A percentile compares a stretch with the other conserved stretches of the same genome.
Evolutionary conservation across 179 eudicot genomes (phyloP).

Genomic region (Beta lomatogona): DNA sequence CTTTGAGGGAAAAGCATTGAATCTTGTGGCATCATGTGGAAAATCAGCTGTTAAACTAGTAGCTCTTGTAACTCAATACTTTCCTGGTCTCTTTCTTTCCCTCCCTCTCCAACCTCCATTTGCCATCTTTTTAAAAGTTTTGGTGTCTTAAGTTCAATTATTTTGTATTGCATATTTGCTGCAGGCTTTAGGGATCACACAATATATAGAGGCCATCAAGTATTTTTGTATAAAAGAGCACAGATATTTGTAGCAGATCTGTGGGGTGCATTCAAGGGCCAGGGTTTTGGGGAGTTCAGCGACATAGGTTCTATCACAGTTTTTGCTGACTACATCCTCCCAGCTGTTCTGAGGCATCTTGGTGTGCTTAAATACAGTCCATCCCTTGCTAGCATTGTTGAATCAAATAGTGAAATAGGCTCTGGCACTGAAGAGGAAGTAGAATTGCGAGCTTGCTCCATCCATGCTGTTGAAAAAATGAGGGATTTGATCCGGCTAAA

Average conservation of each 20-base stretch:
- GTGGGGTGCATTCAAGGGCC: conserved; percentile 90
- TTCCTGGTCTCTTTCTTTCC: conserved; percentile 57
- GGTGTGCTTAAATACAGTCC: conserved; percentile 68
- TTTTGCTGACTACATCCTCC: conserved; percentile 92
- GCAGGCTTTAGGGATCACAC: conserved; percentile 88
- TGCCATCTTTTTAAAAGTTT: background rate
- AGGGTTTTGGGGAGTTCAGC: conserved; percentile 70
- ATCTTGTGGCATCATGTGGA: conserved; percentile 69
- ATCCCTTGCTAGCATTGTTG: conserved; percentile 49
- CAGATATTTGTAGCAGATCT: conserved; percentile 89
- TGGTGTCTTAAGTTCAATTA: background rate
- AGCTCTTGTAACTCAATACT: conserved; percentile 60
- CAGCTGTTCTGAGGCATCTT: conserved; percentile 80
- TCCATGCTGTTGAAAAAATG: conserved; percentile 75
- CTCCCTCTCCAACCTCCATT: background rate
- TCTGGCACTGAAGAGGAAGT: conserved; percentile 87
- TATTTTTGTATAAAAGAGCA: conserved; percentile 86
- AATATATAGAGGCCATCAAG: conserved; percentile 81
- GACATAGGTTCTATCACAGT: conserved; percentile 73
- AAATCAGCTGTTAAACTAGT: conserved; percentile 82
- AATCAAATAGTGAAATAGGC: conserved; percentile 50
- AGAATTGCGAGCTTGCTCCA: conserved; percentile 74
- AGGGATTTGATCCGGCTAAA: conserved; percentile 60
- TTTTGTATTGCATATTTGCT: conserved; percentile 1
- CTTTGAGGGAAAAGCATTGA: conserved; percentile 83